Evolutionary conservation across 2,329 filamentous ascomycete species (phyloP), one percentile per base, ranked within the genome.

Genomic region (Aspergillus hortae): DNA sequence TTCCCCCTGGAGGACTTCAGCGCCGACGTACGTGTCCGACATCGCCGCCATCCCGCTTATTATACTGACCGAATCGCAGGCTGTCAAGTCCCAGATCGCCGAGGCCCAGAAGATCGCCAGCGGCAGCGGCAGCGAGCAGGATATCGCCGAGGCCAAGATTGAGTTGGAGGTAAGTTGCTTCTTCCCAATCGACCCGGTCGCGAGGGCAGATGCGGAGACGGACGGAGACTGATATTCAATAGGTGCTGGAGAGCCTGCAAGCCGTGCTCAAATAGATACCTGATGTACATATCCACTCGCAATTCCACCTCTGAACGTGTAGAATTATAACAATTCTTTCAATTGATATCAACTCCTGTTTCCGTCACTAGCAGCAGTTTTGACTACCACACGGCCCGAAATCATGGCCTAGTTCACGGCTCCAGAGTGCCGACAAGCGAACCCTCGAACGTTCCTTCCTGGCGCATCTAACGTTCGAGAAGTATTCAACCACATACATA

Each of bases 111-210:
- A 96, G 86, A 87, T 97, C 71, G 91, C 87, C 67, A 85, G 78
- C 74, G 94, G 94, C 70, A 85, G 81, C 71, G 94, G 92, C 69
- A 96, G 90, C 76, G 94, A 96, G 84, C 87, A 91, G 79, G 94
- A 97, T 71, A 89, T 97, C 77, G 92, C 92, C 61, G 94, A 99
- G 85, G 94, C 94, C 63, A 97, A 96, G 85, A 92, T 99, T 74
- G 92, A 97, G 83, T 79, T 99, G 65, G 94, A 99, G 90, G 92
- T 96, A 77, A 72, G 80, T 65, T 35, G 49, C 25, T 27, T 41
- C 21, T 40, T 23, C 3, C 19, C 15, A 7, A 30, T 30, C 27
- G 7, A 30, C 27, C 27, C 12, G 10, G 23, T 23, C 30, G 6
- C 27, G 10, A 44, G 40, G 10, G 25, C 35, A 23, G 23, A 38